Evolutionary conservation across 2,329 filamentous ascomycete species (phyloP).

Genomic region (Pseudopithomyces maydicus): DNA sequence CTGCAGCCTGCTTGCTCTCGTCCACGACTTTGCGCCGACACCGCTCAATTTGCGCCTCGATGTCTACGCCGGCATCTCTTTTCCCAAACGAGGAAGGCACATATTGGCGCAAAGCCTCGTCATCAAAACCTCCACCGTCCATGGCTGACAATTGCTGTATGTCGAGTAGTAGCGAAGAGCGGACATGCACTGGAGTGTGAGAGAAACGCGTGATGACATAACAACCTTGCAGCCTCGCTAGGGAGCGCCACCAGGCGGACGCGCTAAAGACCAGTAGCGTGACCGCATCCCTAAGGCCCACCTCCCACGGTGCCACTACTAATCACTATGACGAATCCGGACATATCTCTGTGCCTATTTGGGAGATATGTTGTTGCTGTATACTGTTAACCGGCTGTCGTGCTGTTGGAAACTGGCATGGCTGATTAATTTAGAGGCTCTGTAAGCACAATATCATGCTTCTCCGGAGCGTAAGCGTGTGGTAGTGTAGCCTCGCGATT

Average conservation of each 20-base stretch:
- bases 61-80: constrained; percentile 72
- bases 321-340: neutral
- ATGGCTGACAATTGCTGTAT: constrained; percentile 15
- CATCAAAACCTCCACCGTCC: constrained; percentile 41
- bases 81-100: constrained; percentile 87
- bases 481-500: neutral
- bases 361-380: neutral
- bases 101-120: constrained; percentile 76
- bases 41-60: constrained; percentile 79
- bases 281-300: too few relatives aligned
- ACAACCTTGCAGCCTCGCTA: neutral
- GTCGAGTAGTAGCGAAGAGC: neutral
- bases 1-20: constrained; percentile 32
- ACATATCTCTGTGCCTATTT: constrained; percentile 7
- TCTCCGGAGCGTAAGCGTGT: neutral
- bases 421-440: neutral
- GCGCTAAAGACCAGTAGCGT: neutral
- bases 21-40: constrained; percentile 66
- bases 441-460: neutral
- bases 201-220: constrained; percentile 7
- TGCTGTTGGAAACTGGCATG: neutral
- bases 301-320: too few relatives aligned
- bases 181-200: neutral
- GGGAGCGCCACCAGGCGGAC: neutral
- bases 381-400: too few relatives aligned